Base-by-base conservation (phyloP, 345 rosid genomes). In the Cardamine occulta region DNA sequence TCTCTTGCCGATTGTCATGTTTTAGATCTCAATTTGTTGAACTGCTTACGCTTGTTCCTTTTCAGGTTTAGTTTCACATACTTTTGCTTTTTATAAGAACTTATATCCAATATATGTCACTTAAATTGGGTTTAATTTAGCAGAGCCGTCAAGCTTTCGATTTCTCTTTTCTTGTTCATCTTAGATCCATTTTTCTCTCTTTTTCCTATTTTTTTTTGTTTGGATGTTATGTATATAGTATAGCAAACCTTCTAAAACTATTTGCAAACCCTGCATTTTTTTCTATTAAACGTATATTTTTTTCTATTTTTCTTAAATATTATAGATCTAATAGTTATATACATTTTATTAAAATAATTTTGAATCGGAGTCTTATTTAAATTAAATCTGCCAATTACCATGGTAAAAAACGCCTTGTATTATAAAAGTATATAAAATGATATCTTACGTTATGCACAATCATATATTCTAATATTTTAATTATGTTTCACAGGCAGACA, bases 401-500 rank as follows among this genome's bases (percentile, higher is more conserved):
- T 42, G 35, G 21, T 8, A 19, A 42, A 63, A 24, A 24, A 14
- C 19, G 52, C 24, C 18, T 8, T 42, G 19, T 61, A 23, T 21
- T 4, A 21, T 56, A 15, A 56, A 28, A 31, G 34, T 29, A n/a
- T 7, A 57, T 57, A 32, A 4, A 15, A 29, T 56, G 58, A 69
- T 53, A 47, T 44, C 57, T 35, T 64, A 65, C 55, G 48, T 68
- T 60, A 72, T 59, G 52, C 21, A 72, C 13, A 63, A 51, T 9
- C 17, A 63, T 72, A 55, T 21, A 29, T 63, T 49, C 1, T 70
- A 45, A 63, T 56, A 19, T 69, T 42, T 58, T 71, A 37, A 47
- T 47, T 8, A 15, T 23, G 17, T 42, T 75, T 13, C 51, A 59
- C 82, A 91, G 95, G 90, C 86, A 44, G 95, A 91, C 79, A 91